phyloP scores from a whole-genome alignment of 2,329 filamentous ascomycete genomes.

The Helicocarpus griseus region DNA sequence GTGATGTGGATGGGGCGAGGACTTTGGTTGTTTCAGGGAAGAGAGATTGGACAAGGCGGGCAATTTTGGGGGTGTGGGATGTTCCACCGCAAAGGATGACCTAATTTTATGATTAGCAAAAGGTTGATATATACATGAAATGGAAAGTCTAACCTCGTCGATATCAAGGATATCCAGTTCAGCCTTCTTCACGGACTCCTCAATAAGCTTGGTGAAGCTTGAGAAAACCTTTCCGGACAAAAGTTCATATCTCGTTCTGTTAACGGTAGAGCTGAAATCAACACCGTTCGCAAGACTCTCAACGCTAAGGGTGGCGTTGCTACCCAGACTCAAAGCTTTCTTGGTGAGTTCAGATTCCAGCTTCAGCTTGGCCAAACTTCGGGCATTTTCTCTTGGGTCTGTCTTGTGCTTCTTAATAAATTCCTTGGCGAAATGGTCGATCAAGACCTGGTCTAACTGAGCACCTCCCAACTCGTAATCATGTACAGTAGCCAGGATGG shows the following conservation, averaged over 20 bases:
- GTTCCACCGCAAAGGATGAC: slow-evolving; percentile 88
- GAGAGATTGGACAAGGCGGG: slow-evolving; percentile 63
- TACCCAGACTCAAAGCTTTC: slow-evolving; percentile 81
- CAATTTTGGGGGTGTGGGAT: slow-evolving; percentile 88
- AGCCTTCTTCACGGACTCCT: slow-evolving; percentile 82
- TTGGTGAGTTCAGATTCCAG: slow-evolving; percentile 84
- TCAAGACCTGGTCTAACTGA: slow-evolving; percentile 78
- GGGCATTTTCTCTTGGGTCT: slow-evolving; percentile 73
- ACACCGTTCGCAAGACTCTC: slow-evolving; percentile 82
- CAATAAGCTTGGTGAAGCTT: slow-evolving; percentile 76
- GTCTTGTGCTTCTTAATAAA: slow-evolving; percentile 94
- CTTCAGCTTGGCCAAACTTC: slow-evolving; percentile 82
- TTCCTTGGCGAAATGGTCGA: slow-evolving; percentile 97
- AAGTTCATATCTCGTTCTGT: slow-evolving; percentile 86
- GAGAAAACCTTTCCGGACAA: slow-evolving; percentile 77
- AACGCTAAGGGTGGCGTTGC: slow-evolving; percentile 82
- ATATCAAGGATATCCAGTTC: slow-evolving; percentile 85
- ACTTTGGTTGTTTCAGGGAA: slow-evolving; percentile 75
- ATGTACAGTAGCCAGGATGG: slow-evolving; percentile 81
- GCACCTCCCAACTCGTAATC: slow-evolving; percentile 89
- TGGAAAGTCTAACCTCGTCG: slow-evolving; percentile 50
- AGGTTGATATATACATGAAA: background rate
- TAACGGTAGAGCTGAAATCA: slow-evolving; percentile 86
- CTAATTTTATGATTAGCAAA: slow-evolving; percentile 17
- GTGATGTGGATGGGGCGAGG: slow-evolving; percentile 69